Evolutionary conservation across 2,329 filamentous ascomycete species (phyloP).

Genomic region (Didymella glomerata): DNA sequence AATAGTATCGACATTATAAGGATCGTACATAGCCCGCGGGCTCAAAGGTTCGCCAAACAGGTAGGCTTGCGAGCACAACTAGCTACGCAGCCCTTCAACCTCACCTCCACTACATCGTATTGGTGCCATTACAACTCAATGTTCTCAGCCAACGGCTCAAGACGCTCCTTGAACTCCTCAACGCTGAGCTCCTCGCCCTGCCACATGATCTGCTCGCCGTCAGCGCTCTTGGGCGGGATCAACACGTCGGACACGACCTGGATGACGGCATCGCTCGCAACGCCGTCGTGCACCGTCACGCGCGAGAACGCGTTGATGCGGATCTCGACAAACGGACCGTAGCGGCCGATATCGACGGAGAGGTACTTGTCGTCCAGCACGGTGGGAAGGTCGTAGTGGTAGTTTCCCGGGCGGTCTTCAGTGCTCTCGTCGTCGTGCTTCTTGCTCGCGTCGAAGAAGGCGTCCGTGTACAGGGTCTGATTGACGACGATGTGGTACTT

Average conservation of each 20-base stretch:
- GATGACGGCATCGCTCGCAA: conserved; percentile 82
- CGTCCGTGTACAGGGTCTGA: conserved; percentile 83
- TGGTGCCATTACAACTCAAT: conserved; percentile 40
- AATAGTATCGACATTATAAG: conserved; percentile 6
- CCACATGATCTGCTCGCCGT: conserved; percentile 49
- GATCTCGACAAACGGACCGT: conserved; percentile 73
- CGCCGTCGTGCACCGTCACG: conserved; percentile 72
- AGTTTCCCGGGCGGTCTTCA: conserved; percentile 54
- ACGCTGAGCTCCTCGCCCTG: conserved; percentile 63
- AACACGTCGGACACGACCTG: conserved; percentile 78
- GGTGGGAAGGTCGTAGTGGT: conserved; percentile 76
- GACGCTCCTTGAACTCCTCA: conserved; percentile 67
- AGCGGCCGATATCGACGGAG: conserved; percentile 74
- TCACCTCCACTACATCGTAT: neutral
- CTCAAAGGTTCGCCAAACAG: conserved; percentile 3
- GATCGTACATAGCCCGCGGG: conserved; percentile 17
- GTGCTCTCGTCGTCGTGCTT: conserved; percentile 35
- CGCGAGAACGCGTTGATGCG: conserved; percentile 76
- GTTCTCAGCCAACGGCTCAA: conserved; percentile 45
- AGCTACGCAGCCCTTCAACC: conserved; percentile 12
- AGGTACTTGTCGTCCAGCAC: conserved; percentile 72
- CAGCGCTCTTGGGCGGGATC: conserved; percentile 71
- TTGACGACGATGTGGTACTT: conserved; percentile 80
- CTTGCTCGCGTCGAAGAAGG: conserved; percentile 68
- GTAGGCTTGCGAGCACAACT: conserved; percentile 7